Evolutionary conservation across 768 basidiomycete genomes (phyloP).

Genomic region (Leccinum longicurvipes): DNA sequence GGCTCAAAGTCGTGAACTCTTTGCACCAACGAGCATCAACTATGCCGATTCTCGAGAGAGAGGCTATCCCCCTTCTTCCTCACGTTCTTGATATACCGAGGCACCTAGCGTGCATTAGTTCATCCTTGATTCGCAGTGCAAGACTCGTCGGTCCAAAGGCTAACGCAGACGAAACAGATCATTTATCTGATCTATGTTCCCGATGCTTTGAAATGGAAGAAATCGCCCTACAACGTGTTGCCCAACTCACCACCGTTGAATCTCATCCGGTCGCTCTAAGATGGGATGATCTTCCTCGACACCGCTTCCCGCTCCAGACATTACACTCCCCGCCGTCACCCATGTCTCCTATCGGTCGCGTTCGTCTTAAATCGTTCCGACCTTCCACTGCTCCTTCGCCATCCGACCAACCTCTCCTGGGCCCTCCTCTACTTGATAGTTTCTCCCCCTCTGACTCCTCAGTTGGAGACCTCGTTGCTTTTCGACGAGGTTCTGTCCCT

Average conservation of each 20-base stretch:
- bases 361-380: constrained; percentile 30
- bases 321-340: constrained; percentile 20
- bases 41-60: constrained; percentile 59
- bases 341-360: constrained; percentile 13
- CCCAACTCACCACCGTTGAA: constrained; percentile 43
- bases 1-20: constrained; percentile 50
- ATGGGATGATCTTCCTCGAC: constrained; percentile 15
- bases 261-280: constrained; percentile 10
- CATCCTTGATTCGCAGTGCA: constrained; percentile 65
- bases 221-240: constrained; percentile 62
- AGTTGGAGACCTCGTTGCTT: constrained; percentile 9
- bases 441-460: constrained; percentile 1
- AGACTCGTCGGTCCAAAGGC: constrained; percentile 42
- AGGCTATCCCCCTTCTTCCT: constrained; percentile 70
- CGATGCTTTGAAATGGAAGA: constrained; percentile 71
- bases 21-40: constrained; percentile 54
- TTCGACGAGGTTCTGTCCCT: constrained; percentile 28
- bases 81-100: constrained; percentile 75
- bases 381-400: constrained; percentile 51
- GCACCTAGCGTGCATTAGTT: constrained; percentile 73
- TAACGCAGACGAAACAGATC: constrained; percentile 30
- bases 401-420: constrained; percentile 19
- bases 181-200: constrained; percentile 54
- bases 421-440: constrained; percentile 1
- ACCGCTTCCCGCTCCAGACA: background rate